These are phyloP conservation scores for Mortierella hygrophila DNA, from an alignment of 192 early-diverging fungal genomes.

Conservation along the genomic window DNA sequence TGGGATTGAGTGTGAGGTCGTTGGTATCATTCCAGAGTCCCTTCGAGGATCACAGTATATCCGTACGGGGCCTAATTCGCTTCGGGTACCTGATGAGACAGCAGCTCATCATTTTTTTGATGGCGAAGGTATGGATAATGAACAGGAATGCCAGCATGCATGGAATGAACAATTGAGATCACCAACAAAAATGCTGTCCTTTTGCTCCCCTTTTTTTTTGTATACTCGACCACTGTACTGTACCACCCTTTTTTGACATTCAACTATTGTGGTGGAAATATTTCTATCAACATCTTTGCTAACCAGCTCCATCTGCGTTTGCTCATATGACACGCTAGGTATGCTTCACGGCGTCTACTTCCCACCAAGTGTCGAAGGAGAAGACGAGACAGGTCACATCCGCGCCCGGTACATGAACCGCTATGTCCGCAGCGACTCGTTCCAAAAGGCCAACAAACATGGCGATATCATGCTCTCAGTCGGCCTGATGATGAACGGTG, in stretches of 20 bases:
- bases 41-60: constrained; percentile 35
- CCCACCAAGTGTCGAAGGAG: constrained; percentile 10
- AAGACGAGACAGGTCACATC: constrained; percentile 1
- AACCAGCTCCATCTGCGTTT: background rate
- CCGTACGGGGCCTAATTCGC: constrained; percentile 47
- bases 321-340: background rate
- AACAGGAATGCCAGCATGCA: background rate
- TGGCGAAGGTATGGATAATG: constrained; percentile 27
- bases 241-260: background rate
- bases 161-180: no score
- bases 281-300: background rate
- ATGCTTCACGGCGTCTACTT: constrained; percentile 50
- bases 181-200: background rate
- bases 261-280: background rate
- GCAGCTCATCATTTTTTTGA: constrained; percentile 37
- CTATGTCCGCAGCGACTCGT: constrained; percentile 36
- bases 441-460: constrained; percentile 31
- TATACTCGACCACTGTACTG: background rate
- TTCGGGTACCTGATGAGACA: constrained; percentile 17
- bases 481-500: constrained; percentile 17
- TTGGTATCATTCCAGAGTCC: constrained; percentile 37
- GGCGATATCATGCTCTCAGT: constrained; percentile 8
- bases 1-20: constrained; percentile 46
- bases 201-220: background rate
- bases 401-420: constrained; percentile 47